phyloP scores from a whole-genome alignment of 2,329 filamentous ascomycete species.

The Fusarium decemcellulare region DNA sequence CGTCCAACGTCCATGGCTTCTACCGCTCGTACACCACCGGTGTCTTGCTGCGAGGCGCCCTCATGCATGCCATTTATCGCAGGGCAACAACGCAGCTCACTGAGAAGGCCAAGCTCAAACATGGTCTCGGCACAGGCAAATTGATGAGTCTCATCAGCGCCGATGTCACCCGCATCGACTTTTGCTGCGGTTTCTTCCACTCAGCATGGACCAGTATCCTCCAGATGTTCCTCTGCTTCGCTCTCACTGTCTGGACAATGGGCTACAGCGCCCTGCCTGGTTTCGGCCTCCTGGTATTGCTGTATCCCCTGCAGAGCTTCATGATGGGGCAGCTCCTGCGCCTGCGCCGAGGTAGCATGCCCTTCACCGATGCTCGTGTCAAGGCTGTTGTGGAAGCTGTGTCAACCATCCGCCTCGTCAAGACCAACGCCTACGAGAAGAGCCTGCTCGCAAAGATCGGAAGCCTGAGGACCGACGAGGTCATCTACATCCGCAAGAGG shows the following conservation, averaged over 20 bases:
- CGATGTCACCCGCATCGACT: slow-evolving; percentile 50
- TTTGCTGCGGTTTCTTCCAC: slow-evolving; percentile 51
- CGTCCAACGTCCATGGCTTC: slow-evolving; percentile 29
- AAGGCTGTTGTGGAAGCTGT: slow-evolving; percentile 30
- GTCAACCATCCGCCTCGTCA: slow-evolving; percentile 19
- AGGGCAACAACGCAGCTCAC: slow-evolving; percentile 27
- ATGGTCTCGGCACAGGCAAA: slow-evolving; percentile 44
- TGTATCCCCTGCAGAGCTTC: slow-evolving; percentile 30
- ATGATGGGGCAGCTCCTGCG: slow-evolving; percentile 28
- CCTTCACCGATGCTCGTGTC: slow-evolving; percentile 20
- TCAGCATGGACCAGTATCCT: slow-evolving; percentile 50
- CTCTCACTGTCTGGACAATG: slow-evolving; percentile 16
- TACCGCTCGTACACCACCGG: slow-evolving; percentile 27
- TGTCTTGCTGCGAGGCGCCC: slow-evolving; percentile 13
- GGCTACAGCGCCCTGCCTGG: slow-evolving; percentile 28
- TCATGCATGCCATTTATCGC: slow-evolving; percentile 34
- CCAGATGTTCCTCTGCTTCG: slow-evolving; percentile 51
- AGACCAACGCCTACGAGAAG: slow-evolving; percentile 32
- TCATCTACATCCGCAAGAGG: slow-evolving; percentile 28
- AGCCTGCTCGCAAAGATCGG: slow-evolving; percentile 29
- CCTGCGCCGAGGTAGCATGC: slow-evolving; percentile 27
- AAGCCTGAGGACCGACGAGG: slow-evolving; percentile 24
- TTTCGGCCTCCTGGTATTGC: slow-evolving; percentile 15
- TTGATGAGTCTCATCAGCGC: slow-evolving; percentile 52
- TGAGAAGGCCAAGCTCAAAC: slow-evolving; percentile 34